These are phyloP conservation scores for Asclepias syriaca DNA, from an alignment of 257 asterid species.

Conservation along the genomic window DNA sequence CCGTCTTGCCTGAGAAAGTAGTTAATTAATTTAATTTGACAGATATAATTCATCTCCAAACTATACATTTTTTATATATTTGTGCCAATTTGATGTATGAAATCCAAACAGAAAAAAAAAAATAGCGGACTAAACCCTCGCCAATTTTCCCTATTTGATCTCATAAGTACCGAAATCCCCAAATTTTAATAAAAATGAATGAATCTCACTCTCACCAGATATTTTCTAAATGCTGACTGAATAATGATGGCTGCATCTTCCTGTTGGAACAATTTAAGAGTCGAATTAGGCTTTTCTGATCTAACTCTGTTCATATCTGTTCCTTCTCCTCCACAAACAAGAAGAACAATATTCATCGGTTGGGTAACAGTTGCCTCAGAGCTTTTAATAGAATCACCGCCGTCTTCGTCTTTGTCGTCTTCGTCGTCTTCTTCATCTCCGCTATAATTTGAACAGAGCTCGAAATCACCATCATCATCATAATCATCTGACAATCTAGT, in stretches of 20 bases:
- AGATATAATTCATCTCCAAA: too few relatives aligned
- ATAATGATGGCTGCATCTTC: constrained; percentile 55
- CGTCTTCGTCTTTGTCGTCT: constrained; percentile 20
- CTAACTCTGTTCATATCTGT: neutral
- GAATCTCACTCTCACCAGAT: constrained; percentile 32
- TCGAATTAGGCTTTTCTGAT: constrained; percentile 28
- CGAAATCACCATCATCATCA: constrained; percentile 14
- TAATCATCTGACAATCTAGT: constrained; percentile 15
- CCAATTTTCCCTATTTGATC: too few relatives aligned
- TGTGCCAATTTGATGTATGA: too few relatives aligned
- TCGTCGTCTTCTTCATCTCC: too few relatives aligned
- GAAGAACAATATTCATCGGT: constrained; percentile 15
- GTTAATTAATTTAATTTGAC: too few relatives aligned
- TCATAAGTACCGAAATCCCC: too few relatives aligned
- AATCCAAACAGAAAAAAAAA: too few relatives aligned
- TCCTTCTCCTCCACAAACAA: neutral
- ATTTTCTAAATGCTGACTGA: constrained; percentile 51
- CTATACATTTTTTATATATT: too few relatives aligned
- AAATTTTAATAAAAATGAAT: too few relatives aligned
- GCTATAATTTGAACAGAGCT: too few relatives aligned
- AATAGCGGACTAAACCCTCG: too few relatives aligned
- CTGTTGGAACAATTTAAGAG: constrained; percentile 35
- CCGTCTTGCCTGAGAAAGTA: constrained; percentile 30
- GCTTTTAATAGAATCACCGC: constrained; percentile 25
- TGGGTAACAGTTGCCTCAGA: constrained; percentile 55